Evolutionary conservation across 176 grass and related monocot species (phyloP).

Genomic region (Themeda triandra): DNA sequence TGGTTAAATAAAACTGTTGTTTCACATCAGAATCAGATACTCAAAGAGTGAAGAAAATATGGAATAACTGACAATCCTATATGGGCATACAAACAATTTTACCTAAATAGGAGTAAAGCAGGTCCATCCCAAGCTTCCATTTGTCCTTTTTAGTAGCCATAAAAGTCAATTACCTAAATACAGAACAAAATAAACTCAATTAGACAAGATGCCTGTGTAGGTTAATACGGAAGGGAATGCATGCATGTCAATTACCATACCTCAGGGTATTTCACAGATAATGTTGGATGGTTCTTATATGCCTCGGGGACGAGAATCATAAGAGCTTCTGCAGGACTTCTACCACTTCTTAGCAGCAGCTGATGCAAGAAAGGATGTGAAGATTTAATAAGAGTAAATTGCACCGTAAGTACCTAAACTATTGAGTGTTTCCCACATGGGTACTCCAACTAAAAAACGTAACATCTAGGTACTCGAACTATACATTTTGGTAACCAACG

Average conservation of each 20-base stretch:
- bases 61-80: neutral
- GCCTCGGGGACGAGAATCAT: constrained; percentile 99
- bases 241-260: constrained; percentile 39
- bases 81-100: constrained; percentile 15
- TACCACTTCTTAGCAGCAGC: constrained; percentile 91
- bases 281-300: constrained; percentile 98
- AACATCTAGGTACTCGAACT: too few species aligned
- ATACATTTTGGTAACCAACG: too few species aligned
- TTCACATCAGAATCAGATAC: constrained; percentile 25
- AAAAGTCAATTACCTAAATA: constrained; percentile 90
- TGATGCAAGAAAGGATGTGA: constrained; percentile 44
- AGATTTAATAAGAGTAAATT: too few species aligned
- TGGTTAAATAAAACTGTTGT: constrained; percentile 9
- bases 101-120: constrained; percentile 98
- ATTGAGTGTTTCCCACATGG: too few species aligned
- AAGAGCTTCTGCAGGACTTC: constrained; percentile 88
- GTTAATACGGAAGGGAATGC: constrained; percentile 22
- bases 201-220: constrained; percentile 9
- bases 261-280: constrained; percentile 97
- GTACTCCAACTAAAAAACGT: too few species aligned
- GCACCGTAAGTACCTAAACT: too few species aligned
- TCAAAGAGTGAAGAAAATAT: constrained; percentile 38
- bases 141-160: constrained; percentile 99
- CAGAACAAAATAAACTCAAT: constrained; percentile 40
- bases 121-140: constrained; percentile 99